phyloP scores from a whole-genome alignment of 208 protist genomes.

The Ichthyophonus hoferi region DNA sequence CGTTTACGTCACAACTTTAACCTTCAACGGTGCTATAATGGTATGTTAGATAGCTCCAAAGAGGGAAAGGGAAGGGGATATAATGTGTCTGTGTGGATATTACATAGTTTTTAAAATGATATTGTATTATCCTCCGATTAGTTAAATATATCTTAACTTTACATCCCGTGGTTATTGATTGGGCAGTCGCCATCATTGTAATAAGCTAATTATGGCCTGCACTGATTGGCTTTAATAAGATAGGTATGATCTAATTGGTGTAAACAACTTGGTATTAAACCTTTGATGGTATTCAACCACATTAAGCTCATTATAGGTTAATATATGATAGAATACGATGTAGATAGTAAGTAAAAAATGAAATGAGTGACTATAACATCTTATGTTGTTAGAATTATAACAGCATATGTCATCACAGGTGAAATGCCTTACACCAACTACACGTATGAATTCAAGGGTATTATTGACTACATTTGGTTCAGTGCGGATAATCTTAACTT shows the following conservation, averaged over 20 bases:
- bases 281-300: no score
- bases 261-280: no score
- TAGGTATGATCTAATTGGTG: no score
- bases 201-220: no score
- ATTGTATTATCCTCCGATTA: no score
- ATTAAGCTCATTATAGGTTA: no score
- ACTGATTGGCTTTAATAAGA: no score
- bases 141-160: no score
- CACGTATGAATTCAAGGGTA: constrained; percentile 38
- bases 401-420: neutral
- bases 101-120: neutral
- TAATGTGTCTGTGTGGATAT: neutral
- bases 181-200: no score
- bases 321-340: neutral
- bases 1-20: neutral
- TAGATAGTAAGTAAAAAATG: neutral
- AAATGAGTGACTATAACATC: neutral
- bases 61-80: neutral
- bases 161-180: no score
- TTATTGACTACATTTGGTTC: constrained; percentile 46
- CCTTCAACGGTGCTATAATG: neutral
- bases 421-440: constrained; percentile 47
- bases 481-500: neutral
- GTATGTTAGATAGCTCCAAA: neutral
- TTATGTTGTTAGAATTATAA: neutral